phyloP scores from a whole-genome alignment of 805 yeast species.

The Teunomyces kruisii region DNA sequence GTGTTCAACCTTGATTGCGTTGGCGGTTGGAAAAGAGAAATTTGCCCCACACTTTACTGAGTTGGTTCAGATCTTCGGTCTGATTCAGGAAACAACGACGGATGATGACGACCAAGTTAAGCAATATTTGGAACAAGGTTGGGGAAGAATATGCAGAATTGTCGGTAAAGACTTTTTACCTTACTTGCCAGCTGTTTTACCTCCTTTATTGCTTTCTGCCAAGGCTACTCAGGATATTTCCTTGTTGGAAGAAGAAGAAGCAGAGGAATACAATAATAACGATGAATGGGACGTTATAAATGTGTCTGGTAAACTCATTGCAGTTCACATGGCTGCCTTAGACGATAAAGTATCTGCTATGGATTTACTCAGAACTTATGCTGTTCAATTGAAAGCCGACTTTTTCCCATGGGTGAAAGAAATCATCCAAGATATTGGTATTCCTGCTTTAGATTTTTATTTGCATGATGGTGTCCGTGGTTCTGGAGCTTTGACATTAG shows the following conservation, averaged over 20 bases:
- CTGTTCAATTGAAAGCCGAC: conserved; percentile 75
- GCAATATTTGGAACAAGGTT: conserved; percentile 86
- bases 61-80: conserved; percentile 67
- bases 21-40: conserved; percentile 92
- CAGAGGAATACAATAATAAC: conserved; percentile 74
- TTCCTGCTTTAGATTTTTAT: conserved; percentile 88
- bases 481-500: conserved; percentile 82
- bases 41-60: conserved; percentile 75
- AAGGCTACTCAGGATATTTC: conserved; percentile 88
- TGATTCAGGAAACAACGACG: conserved; percentile 59
- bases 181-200: conserved; percentile 77
- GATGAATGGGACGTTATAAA: conserved; percentile 96
- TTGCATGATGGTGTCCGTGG: conserved; percentile 93
- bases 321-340: conserved; percentile 89
- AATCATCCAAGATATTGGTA: conserved; percentile 71
- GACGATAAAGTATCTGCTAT: conserved; percentile 94
- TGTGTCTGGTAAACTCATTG: conserved; percentile 87
- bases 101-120: conserved; percentile 86
- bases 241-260: conserved; percentile 84
- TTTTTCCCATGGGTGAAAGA: conserved; percentile 83
- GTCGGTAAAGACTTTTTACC: conserved; percentile 86
- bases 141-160: conserved; percentile 91
- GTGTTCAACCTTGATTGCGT: conserved; percentile 90
- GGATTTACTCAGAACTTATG: conserved; percentile 81
- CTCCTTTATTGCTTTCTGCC: conserved; percentile 84